Conservation (phyloP, 129 eudicot genomes). For the Flaveria bidentis region DNA sequence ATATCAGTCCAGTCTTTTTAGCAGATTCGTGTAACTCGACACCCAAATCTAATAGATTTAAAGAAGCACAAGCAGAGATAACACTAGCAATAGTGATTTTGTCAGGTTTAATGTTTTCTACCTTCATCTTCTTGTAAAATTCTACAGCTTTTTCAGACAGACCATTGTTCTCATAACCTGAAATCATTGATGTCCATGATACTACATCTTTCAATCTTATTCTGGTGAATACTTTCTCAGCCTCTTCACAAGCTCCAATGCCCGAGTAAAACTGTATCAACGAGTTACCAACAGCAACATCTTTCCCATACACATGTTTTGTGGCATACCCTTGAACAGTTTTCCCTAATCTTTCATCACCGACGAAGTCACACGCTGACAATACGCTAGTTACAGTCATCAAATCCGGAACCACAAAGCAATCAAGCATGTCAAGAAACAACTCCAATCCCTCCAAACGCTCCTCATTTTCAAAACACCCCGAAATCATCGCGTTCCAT, state of each 20-base stretch:
- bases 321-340: constrained; percentile 67
- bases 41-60: constrained; percentile 60
- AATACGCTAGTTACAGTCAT: constrained; percentile 85
- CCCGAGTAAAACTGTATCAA: constrained; percentile 69
- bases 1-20: constrained; percentile 48
- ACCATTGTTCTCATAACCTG: constrained; percentile 73
- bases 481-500: constrained; percentile 93
- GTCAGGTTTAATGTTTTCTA: constrained; percentile 62
- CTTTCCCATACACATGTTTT: constrained; percentile 49
- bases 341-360: constrained; percentile 64
- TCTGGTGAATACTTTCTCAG: constrained; percentile 62
- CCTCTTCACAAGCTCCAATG: constrained; percentile 59
- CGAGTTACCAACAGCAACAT: constrained; percentile 63
- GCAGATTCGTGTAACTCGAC: constrained; percentile 69
- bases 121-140: constrained; percentile 62
- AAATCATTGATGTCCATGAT: constrained; percentile 93
- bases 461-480: constrained; percentile 71
- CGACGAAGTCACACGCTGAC: constrained; percentile 71
- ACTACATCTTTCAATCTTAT: constrained; percentile 72
- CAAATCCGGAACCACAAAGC: constrained; percentile 55
- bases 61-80: constrained; percentile 85
- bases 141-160: constrained; percentile 64
- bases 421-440: constrained; percentile 65
- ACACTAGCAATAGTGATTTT: constrained; percentile 77
- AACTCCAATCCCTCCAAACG: constrained; percentile 58